Evolutionary conservation across 352 stramenopile species (phyloP), one percentile per base, ranked within the genome.

Genomic region (Stephanocyclus meneghinianus): DNA sequence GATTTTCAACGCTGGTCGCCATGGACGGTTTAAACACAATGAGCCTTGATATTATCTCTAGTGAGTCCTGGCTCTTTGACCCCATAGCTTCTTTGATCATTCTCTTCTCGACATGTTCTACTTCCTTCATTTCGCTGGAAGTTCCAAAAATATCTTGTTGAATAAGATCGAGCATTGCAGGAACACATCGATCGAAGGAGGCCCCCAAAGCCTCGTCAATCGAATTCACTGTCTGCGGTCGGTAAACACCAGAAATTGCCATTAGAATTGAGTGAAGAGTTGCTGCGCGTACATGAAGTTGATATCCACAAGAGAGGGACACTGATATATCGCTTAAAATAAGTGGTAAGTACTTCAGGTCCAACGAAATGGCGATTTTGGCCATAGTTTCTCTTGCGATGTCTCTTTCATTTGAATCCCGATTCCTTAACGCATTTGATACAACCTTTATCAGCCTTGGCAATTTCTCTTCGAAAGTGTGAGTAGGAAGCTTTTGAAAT

Each of bases 381-480:
- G 97, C 94, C 9, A 99, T 91, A 21, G 96, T 98, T 13, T 91
- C 91, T 40, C 96, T 92, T 8, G 96, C 95, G 44, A 95, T 94
- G 59, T 97, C 91, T 57, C 97, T 92, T 16, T 97, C 89, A 72
- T 93, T 92, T 44, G 97, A 97, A 69, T 99, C 95, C 76, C 96
- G 97, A 77, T 90, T 92, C 67, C 91, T 93, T 55, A 97, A 76
- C 13, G 87, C 90, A 63, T 88, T 88, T 64, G 91, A 95, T 2
- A 96, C 83, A 15, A 92, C 76, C 42, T 98, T 90, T 29, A 99
- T 86, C 47, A 99, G 85, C 70, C 97, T 96, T 5, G 95, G 95
- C 65, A 99, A 92, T 78, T 98, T 96, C 7, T 91, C 68, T 77
- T 98, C 95, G 81, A 98, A 98, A 40, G 90, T 93, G 8, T 88